Base-by-base conservation (phyloP, 2,329 filamentous ascomycete species). In the Dactylella cylindrospora region DNA sequence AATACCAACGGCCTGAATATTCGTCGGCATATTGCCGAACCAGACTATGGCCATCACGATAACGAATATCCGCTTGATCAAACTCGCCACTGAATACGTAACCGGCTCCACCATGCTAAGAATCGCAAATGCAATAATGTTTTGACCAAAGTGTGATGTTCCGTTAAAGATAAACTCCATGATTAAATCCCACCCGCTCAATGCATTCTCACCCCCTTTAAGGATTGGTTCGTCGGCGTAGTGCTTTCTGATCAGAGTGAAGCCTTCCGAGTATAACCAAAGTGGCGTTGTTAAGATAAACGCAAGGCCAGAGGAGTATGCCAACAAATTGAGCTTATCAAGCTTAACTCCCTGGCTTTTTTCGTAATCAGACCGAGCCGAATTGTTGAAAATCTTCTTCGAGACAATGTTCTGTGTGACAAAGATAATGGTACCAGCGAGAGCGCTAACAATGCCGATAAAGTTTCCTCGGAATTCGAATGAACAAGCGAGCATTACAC, bases 381-480 rank as follows among this genome's bases (percentile, higher is more conserved):
- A 89, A 71, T 96, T 90, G 72, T 96, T 98, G 78, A 98, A 98
- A 7, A 98, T 83, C 67, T 89, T 88, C 74, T 98, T 98, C 15
- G 91, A 97, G 67, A 96, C 95, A 54, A 98, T 98, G 71, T 98
- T 98, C 71, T 98, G 93, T 0, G 90, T 93, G 28, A 98, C 93
- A 71, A 98, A 98, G 66, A 97, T 86, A 52, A 97, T 77, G 5
- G 93, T 89, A n/a, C 89, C 90, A 26, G 88, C 77, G 29, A 98
- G 84, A 2, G 93, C 90, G 70, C 90, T 91, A 8, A 91, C 70
- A 13, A 98, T 86, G n/a, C 93, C 93, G 45, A 93, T 80, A 65
- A 96, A 80, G 70, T 98, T 90, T 23, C 88, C 91, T 17, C 83
- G 85, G 68, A 95, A 90, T 70, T 90, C 89, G 9, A 90, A 88